Evolutionary conservation across 2,329 filamentous ascomycete species (phyloP).

Genomic region (Exophiala viscosa): DNA sequence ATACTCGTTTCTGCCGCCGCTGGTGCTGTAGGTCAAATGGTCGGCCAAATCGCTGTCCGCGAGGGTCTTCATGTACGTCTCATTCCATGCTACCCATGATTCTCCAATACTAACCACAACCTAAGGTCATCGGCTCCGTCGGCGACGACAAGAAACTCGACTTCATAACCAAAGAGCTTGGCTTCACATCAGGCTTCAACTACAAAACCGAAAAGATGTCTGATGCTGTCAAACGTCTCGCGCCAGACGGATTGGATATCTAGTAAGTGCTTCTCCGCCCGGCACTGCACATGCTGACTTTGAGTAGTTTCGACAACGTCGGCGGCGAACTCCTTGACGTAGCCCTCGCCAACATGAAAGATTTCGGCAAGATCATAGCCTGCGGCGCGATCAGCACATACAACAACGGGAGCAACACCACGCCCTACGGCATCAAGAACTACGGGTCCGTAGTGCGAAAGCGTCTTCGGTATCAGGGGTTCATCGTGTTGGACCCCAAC

Average conservation of each 20-base stretch:
- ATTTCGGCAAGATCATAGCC: slow-evolving; percentile 54
- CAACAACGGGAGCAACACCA: slow-evolving; percentile 40
- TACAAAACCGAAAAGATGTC: slow-evolving; percentile 69
- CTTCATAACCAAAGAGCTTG: slow-evolving; percentile 61
- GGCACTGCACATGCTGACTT: background rate
- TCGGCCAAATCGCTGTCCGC: slow-evolving; percentile 70
- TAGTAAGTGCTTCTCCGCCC: slow-evolving; percentile 38
- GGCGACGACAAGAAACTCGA: slow-evolving; percentile 69
- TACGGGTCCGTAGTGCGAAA: slow-evolving; percentile 58
- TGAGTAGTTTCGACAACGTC: slow-evolving; percentile 59
- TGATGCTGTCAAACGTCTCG: slow-evolving; percentile 61
- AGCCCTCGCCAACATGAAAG: slow-evolving; percentile 57
- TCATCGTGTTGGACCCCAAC: slow-evolving; percentile 60
- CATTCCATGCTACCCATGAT: background rate
- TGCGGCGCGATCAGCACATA: slow-evolving; percentile 65
- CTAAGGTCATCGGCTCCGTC: slow-evolving; percentile 66
- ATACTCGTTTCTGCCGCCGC: slow-evolving; percentile 71
- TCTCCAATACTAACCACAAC: background rate
- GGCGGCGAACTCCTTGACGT: slow-evolving; percentile 65
- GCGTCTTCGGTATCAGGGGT: slow-evolving; percentile 61
- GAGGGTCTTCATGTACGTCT: slow-evolving; percentile 54
- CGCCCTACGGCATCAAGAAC: slow-evolving; percentile 61
- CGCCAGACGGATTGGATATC: slow-evolving; percentile 68
- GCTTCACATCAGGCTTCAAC: slow-evolving; percentile 67
- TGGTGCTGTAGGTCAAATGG: slow-evolving; percentile 70